A percentile compares a stretch with the other conserved stretches of the same genome.
Conservation (phyloP, 768 basidiomycete genomes). For the Termitomyces sp. region DNA sequence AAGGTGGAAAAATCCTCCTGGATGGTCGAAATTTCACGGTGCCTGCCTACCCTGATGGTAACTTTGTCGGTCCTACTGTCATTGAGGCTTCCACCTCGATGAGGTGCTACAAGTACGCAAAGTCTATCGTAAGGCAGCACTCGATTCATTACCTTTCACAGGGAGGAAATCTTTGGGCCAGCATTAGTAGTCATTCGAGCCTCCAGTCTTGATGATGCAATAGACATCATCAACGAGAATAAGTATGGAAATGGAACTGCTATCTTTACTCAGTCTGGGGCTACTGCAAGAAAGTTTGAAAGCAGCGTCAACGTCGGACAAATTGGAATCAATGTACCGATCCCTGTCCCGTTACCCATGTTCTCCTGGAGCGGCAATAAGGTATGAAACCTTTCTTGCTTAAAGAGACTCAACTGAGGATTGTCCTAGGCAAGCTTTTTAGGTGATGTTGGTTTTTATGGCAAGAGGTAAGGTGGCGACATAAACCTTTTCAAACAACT, state of each 20-base stretch:
- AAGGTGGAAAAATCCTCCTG: slow-evolving; percentile 85
- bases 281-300: slow-evolving; percentile 94
- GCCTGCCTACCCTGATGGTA: slow-evolving; percentile 78
- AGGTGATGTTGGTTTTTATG: slow-evolving; percentile 91
- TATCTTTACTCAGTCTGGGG: slow-evolving; percentile 95
- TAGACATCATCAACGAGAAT: slow-evolving; percentile 88
- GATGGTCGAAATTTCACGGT: slow-evolving; percentile 79
- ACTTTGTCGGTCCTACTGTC: slow-evolving; percentile 93
- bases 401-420: slow-evolving; percentile 3
- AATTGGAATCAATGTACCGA: slow-evolving; percentile 91
- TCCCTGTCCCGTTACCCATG: slow-evolving; percentile 90
- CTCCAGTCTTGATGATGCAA: slow-evolving; percentile 85
- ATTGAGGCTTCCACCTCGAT: slow-evolving; percentile 81
- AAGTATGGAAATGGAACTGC: slow-evolving; percentile 92
- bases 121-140: background rate
- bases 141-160: slow-evolving; percentile 27
- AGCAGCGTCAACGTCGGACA: slow-evolving; percentile 84
- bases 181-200: slow-evolving; percentile 77
- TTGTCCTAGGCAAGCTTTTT: slow-evolving; percentile 59
- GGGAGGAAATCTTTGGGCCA: slow-evolving; percentile 95
- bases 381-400: slow-evolving; percentile 28
- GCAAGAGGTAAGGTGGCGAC: slow-evolving; percentile 60
- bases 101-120: slow-evolving; percentile 79
- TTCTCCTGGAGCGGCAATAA: slow-evolving; percentile 98
- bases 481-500: background rate